Base-by-base conservation (phyloP, 257 asterid genomes). In the Schizonepeta tenuifolia region DNA sequence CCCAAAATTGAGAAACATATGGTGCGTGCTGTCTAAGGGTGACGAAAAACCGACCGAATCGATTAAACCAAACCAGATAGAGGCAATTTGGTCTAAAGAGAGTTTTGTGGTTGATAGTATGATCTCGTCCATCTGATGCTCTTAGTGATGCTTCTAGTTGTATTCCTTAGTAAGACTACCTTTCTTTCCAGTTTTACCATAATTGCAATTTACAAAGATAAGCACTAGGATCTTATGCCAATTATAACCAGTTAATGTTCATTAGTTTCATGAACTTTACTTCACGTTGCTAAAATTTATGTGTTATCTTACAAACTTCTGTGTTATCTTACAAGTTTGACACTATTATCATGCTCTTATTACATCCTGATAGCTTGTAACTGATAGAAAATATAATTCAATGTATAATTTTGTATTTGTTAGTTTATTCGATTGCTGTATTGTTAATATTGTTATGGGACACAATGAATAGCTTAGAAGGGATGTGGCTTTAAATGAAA, bases 391-490 rank as follows among this genome's bases (percentile, higher is more conserved):
- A 24, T 15, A 10, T 5, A 4, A 13, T 26, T 26, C 13, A 12
- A 15, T 28, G 38, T 55, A 21, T 13, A 26, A 13, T 28, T 56
- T 26, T 57, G 40, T 49, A 9, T 26, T 18, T 26, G 20, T 54
- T 24, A 2, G 64, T 57, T 57, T 28, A 57, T 57, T 57, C 28
- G 64, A 28, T 57, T 57, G 41, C 41, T 57, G 40, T 33, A 57
- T 57, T 28, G 21, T 57, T 57, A 28, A 57, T 57, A 26, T 15
- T 5, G 18, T 57, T 13, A 57, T 4, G 61, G 9, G 61, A 55
- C 26, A 22, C 9, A 1, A 17, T 58, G 41, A 58, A 28, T 28
- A 28, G 22, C 10, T 58, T 26, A 14, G 6, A 57, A 6, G 41
- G 13, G 22, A 26, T 8, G 18, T 58, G 64, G 6, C 43, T 58